Evolutionary conservation across 1,284 basidiomycete species (phyloP), one percentile per base, ranked within the genome.

Genomic region (Ceratobasidium sp.): DNA sequence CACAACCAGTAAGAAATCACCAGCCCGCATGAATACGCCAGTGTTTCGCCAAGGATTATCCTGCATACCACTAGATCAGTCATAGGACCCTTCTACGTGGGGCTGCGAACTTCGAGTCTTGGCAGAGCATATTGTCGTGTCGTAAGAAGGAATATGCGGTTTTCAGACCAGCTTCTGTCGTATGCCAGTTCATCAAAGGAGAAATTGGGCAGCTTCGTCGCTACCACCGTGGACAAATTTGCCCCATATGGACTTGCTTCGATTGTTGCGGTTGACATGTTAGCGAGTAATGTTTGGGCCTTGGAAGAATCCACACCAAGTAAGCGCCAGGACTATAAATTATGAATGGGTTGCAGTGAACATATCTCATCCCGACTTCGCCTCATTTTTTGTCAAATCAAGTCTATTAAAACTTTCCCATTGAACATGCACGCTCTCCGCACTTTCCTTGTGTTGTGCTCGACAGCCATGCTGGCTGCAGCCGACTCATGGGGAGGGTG

Each of bases 401-500:
- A 34, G 34, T 34, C 34, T 14, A 49, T 22, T 49, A 3, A 49
- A 22, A 16, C n/a, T 3, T 5, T 24, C n/a, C n/a, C 22, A 54
- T 29, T 22, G 24, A 24, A 29, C 13, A 72, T 72, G 69, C 54
- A 61, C 8, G 54, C n/a, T 13, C 13, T 72, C n/a, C 27, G 58
- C 29, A 56, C 69, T 34, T 9, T 53, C 39, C 69, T 72, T 48
- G 11, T 61, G 6, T 19, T 61, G 27, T 72, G 69, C 59, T 43
- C 69, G 16, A 22, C 56, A 13, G 69, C 69, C 16, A 19, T 72
- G 54, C 29, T 72, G 27, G 69, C 69, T 61, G 69, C 69, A 9
- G 69, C 69, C n/a, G 69, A 72, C 56, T 59, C 69, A 8, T 72
- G 69, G 69, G 69, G 69, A 72, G 69, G 69, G 69, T 72, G 37